Conservation (phyloP, 768 basidiomycete genomes). For the Pleurotus pulmonarius region DNA sequence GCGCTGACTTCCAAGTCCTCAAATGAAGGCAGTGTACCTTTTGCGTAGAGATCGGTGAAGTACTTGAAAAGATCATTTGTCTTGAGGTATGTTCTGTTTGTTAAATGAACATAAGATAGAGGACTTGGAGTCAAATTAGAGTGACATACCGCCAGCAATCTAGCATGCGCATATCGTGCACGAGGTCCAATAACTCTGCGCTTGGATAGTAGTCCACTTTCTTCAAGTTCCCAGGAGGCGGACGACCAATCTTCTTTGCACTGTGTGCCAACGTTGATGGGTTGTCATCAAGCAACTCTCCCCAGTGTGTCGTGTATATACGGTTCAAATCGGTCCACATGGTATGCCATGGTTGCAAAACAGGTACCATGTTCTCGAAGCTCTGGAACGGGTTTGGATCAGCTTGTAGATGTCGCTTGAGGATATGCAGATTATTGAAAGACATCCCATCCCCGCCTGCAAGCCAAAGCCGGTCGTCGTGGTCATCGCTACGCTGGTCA, state of each 20-base stretch:
- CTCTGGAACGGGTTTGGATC: slow-evolving; percentile 16
- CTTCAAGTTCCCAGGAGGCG: slow-evolving; percentile 24
- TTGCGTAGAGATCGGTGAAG: slow-evolving; percentile 8
- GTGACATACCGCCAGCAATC: slow-evolving; percentile 28
- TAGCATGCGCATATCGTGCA: slow-evolving; percentile 25
- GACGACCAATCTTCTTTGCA: slow-evolving; percentile 21
- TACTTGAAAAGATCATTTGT: slow-evolving; percentile 14
- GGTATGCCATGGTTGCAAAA: slow-evolving; percentile 24
- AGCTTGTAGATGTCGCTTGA: slow-evolving; percentile 23
- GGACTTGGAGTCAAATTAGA: slow-evolving; percentile 3
- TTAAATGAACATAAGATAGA: not conserved
- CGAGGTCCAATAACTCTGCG: slow-evolving; percentile 17
- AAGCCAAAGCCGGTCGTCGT: no score
- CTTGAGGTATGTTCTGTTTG: no score
- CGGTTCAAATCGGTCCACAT: slow-evolving; percentile 25
- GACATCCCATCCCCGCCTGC: slow-evolving; percentile 30
- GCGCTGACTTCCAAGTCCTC: slow-evolving; percentile 15
- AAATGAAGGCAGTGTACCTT: slow-evolving; percentile 12
- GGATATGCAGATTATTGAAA: slow-evolving; percentile 23
- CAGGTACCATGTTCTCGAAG: slow-evolving; percentile 18
- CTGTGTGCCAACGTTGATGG: slow-evolving; percentile 27
- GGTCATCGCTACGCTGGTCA: slow-evolving; percentile 21
- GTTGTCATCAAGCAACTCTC: slow-evolving; percentile 11
- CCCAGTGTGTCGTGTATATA: slow-evolving; percentile 28
- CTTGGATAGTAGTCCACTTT: slow-evolving; percentile 27